These are phyloP conservation scores for Metschnikowia dekortorum DNA, from an alignment of 805 yeast species.

Conservation along the genomic window DNA sequence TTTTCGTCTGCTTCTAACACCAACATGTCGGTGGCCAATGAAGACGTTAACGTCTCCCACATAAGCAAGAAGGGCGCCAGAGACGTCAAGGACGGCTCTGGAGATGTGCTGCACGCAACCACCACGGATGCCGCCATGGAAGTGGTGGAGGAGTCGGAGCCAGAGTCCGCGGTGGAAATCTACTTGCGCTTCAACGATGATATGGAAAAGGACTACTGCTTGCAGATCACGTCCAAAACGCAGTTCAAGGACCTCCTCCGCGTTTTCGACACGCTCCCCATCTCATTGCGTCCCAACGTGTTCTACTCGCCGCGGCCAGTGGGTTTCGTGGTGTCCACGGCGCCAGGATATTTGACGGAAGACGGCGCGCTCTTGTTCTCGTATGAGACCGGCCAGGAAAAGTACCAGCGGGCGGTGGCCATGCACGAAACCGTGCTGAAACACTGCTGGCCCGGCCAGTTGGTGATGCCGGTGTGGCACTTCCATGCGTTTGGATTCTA, in stretches of 20 bases:
- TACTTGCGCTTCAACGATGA: conserved; percentile 84
- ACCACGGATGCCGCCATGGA: neutral
- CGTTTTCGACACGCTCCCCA: conserved; percentile 64
- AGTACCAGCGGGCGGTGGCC: conserved; percentile 44
- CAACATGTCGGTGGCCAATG: conserved; percentile 1
- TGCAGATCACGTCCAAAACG: conserved; percentile 59
- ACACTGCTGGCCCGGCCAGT: conserved; percentile 84
- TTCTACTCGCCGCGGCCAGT: conserved; percentile 64
- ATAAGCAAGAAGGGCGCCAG: neutral
- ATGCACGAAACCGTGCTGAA: conserved; percentile 49
- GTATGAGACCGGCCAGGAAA: conserved; percentile 45
- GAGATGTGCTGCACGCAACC: neutral
- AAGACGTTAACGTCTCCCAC: conserved; percentile 3
- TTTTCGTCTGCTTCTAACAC: neutral
- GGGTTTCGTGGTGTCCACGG: conserved; percentile 56
- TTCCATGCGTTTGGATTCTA: conserved; percentile 41
- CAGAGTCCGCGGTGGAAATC: conserved; percentile 33
- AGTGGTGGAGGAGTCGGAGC: conserved; percentile 2
- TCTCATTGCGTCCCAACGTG: conserved; percentile 73
- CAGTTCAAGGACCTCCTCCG: conserved; percentile 55
- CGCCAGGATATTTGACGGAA: conserved; percentile 80
- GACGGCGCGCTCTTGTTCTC: conserved; percentile 77
- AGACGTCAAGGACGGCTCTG: neutral
- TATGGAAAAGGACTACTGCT: conserved; percentile 83
- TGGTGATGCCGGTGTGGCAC: conserved; percentile 72